phyloP scores from a whole-genome alignment of 176 grass and related monocot species.

The Ananas comosus region DNA sequence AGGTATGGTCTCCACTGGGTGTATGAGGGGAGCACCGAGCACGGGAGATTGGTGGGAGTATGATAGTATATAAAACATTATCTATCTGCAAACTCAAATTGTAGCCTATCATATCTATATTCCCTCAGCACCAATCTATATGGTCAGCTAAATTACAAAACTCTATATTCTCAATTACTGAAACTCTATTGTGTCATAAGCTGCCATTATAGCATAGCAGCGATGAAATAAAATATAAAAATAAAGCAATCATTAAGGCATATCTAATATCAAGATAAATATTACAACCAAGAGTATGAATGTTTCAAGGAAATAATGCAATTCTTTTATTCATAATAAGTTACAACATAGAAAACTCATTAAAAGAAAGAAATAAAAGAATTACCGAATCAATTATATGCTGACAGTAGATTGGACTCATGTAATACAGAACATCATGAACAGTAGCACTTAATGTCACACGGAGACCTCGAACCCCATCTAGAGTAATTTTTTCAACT shows the following conservation, averaged over 20 bases:
- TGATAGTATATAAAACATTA: too few species aligned
- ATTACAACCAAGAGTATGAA: not conserved
- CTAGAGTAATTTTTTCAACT: constrained; percentile 88
- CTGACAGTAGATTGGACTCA: constrained; percentile 98
- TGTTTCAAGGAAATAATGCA: not conserved
- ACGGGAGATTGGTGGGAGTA: too few species aligned
- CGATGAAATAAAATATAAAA: not conserved
- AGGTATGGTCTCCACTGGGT: too few species aligned
- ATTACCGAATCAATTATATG: constrained; percentile 95
- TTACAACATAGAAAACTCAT: not conserved
- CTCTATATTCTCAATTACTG: too few species aligned
- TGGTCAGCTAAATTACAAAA: too few species aligned
- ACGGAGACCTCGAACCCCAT: constrained; percentile 89
- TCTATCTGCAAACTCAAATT: too few species aligned
- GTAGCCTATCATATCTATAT: too few species aligned
- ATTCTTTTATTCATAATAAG: not conserved
- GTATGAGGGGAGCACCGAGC: too few species aligned
- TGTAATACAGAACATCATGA: constrained; percentile 98
- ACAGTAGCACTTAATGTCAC: constrained; percentile 79
- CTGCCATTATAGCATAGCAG: too few species aligned
- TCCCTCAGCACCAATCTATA: too few species aligned
- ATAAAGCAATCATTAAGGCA: not conserved
- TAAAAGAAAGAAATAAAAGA: constrained; percentile 20
- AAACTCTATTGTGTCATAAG: too few species aligned
- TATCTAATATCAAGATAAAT: not conserved